Base-by-base conservation (phyloP, 495 filamentous ascomycete species). In the Annulohypoxylon nitens region DNA sequence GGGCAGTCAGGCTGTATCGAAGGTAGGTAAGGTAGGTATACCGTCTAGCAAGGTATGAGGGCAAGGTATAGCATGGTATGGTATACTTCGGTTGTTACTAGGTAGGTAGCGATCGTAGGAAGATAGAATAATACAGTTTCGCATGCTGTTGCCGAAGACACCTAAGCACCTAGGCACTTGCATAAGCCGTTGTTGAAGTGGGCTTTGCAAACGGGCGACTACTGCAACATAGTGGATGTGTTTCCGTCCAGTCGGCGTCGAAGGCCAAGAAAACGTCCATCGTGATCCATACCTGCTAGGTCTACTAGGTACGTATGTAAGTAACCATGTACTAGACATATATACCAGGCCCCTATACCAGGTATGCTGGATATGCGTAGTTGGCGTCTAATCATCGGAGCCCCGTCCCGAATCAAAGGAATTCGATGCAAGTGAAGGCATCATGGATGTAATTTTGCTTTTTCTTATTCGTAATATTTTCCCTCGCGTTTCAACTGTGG, bases 241-340 rank as follows among this genome's bases (percentile, higher is more conserved):
- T 60, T 60, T 58, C 70, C 70, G 57, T 54, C 53, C 64, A 73
- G 70, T 69, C 70, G 70, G 70, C 51, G 70, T 55, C 70, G 39
- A n/a, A 43, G 30, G 48, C n/a, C 16, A 37, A 47, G 16, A 50
- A 50, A 10, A 30, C 30, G 30, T 30, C 30, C 30, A 30, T 30
- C 30, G 30, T 30, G 30, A 30, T 30, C 30, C 33, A 33, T 55
- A 55, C 16, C 26, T 16, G 7, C 23, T 37, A 58, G 10, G 16
- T 23, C 20, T 23, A 23, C 20, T 59, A 50, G 20, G 39, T 34
- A 57, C 43, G 37, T 66, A 25, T 9, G 45, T 39, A 64, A 37
- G 34, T 64, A 69, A 11, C n/a, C 16, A 62, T 41, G 41, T 58
- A 14, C n/a, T 30, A 30, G 30, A 6, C 20, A 23, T 23, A 23